Base-by-base conservation (phyloP, 768 basidiomycete species). In the Pseudohyphozyma bogoriensis region DNA sequence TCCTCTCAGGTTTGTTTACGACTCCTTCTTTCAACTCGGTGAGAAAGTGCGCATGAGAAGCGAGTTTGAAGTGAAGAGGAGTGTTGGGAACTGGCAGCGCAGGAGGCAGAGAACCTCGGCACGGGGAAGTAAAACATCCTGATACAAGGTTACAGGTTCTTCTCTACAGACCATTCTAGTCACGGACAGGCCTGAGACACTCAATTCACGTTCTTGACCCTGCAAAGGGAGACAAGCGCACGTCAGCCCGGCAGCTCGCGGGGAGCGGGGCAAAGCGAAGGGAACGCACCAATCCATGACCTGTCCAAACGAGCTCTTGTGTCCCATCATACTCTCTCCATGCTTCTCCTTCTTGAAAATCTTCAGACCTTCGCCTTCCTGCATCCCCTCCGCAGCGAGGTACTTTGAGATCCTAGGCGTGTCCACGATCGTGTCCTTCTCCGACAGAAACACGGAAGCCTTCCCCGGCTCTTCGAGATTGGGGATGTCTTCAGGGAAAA, bases 401-500 rank as follows among this genome's bases (percentile, higher is more conserved):
- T 91, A 92, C 45, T 77, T 79, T 66, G 78, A 81, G 26, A 89
- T 81, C 20, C 87, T 82, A 84, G 87, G 76, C 22, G 87, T 79
- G 66, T 85, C 80, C 55, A 92, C 74, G 65, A 96, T 87, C 24
- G 78, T 78, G 65, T 93, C 90, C 65, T 81, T 79, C 5, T 85
- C 89, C n/a, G 89, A 88, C 16, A 93, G 76, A 59, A 90, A 76
- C 71, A 88, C 86, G 46, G 84, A 72, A 0, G 84, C 81, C 69
- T 81, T 83, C 33, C 75, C 64, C 1, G 83, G 79, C 72, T 90
- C 83, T 24, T 33, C 24, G 31, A 28, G 22, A 22, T 55, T 40
- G 31, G 42, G 35, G 15, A 92, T 89, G 69, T 93, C 87, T 73
- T 92, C 87, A 62, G 82, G 86, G 82, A 85, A 93, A 11, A 95